Conservation (phyloP, 2,329 filamentous ascomycete genomes). For the Calonectria naviculata region DNA sequence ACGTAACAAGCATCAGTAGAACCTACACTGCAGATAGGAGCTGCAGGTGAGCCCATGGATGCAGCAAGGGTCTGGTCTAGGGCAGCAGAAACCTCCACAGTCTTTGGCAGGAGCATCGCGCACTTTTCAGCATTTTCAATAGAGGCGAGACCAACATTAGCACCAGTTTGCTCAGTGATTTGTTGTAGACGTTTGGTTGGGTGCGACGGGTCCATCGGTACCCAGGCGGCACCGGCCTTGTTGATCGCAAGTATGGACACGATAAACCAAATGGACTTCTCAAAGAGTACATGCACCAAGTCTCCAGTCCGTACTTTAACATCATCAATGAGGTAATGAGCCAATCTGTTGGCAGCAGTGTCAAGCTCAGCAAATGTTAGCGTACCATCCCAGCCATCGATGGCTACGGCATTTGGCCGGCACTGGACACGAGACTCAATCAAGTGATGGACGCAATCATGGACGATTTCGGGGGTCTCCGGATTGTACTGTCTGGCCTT, state of each 20-base stretch:
- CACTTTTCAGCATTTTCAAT: conserved; percentile 13
- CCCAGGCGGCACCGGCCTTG: conserved; percentile 45
- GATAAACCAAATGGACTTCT: conserved; percentile 22
- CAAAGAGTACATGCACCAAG: conserved; percentile 21
- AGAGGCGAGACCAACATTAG: conserved; percentile 18
- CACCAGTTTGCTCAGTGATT: conserved; percentile 6
- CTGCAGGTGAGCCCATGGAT: background rate
- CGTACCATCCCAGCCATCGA: conserved; percentile 39
- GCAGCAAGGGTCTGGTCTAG: background rate
- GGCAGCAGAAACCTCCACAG: background rate
- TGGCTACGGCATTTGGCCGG: conserved; percentile 16
- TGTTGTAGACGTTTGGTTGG: conserved; percentile 39
- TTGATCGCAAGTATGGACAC: conserved; percentile 47
- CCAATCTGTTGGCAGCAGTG: background rate
- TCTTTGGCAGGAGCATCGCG: background rate
- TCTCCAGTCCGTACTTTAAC: background rate
- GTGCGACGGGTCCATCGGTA: conserved; percentile 49
- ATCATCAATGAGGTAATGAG: conserved; percentile 13
- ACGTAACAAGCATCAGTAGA: conserved; percentile 18
- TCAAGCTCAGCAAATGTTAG: conserved; percentile 33
- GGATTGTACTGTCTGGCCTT: background rate
- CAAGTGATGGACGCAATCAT: conserved; percentile 30
- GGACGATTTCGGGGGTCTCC: background rate
- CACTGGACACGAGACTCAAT: conserved; percentile 18
- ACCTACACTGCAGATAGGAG: background rate